Percentiles rank a stretch among this genome's conserved stretches.
Conservation (phyloP, 345 rosid genomes). For the Eucalyptus regnans region DNA sequence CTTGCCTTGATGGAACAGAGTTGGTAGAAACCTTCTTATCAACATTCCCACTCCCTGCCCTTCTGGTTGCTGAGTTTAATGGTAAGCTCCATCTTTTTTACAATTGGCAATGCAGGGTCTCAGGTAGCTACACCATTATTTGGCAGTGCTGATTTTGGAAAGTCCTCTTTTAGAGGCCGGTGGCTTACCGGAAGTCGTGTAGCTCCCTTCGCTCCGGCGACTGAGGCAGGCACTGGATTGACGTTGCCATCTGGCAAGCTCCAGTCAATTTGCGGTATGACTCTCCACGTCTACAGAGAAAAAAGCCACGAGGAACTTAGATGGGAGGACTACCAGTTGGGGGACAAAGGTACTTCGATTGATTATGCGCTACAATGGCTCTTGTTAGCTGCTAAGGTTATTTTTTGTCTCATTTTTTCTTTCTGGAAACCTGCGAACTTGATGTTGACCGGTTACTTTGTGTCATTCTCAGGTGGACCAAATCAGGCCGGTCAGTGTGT, state of each 20-base stretch:
- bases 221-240: slow-evolving; percentile 35
- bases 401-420: not conserved
- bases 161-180: slow-evolving; percentile 53
- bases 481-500: slow-evolving; percentile 41
- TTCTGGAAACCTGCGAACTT: not conserved
- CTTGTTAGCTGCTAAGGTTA: not conserved
- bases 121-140: slow-evolving; percentile 58
- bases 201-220: slow-evolving; percentile 43
- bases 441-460: slow-evolving; percentile 11
- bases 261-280: slow-evolving; percentile 48
- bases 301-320: slow-evolving; percentile 86
- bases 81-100: not conserved
- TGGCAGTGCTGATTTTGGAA: slow-evolving; percentile 55
- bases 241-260: slow-evolving; percentile 44
- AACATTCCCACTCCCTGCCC: not conserved
- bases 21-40: not conserved
- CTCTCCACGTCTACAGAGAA: slow-evolving; percentile 55
- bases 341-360: slow-evolving; percentile 65
- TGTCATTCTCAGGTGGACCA: slow-evolving; percentile 59
- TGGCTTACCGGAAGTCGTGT: slow-evolving; percentile 77
- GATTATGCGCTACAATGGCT: not conserved
- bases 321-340: slow-evolving; percentile 91
- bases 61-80: not conserved
- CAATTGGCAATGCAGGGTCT: slow-evolving; percentile 29
- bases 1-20: not conserved